Evolutionary conservation across 2,329 filamentous ascomycete genomes (phyloP), one percentile per base, ranked within the genome.

Genomic region (Fusarium palustre): DNA sequence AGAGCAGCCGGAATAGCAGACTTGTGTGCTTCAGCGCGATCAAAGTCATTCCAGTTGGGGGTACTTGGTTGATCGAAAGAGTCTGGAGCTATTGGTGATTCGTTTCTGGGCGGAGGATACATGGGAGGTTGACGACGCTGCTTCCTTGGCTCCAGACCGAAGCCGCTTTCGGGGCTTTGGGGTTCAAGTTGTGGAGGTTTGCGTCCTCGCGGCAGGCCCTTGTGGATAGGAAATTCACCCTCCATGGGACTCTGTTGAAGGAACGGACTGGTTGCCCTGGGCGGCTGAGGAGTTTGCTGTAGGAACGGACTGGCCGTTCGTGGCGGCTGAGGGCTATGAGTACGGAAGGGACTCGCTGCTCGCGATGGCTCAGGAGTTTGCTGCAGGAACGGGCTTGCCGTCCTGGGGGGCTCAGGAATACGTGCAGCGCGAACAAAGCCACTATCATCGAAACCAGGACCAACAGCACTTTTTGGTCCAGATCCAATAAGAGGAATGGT

Each of bases 1-100:
- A 81, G 76, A 18, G 79, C 79, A 16, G 78, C 71, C 0, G 78
- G 77, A 30, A 81, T 73, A 18, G 79, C 79, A 1, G 79, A 80
- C 33, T 71, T 71, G 48, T 79, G 77, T 2, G 74, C 72, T 25
- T 76, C 70, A 2, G 66, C 64, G 4, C 66, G 64, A 48, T 77
- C 75, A 41, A 79, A 74, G 45, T 74, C 68, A 18, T 70, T 68
- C 76, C 76, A 78, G 50, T 69, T 72, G 9, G 76, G 75, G 4
- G 50, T 74, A 55, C 60, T 55, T 15, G 62, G 61, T 36, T 56
- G 47, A 8, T 67, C 63, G 10, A 55, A 36, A 4, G 57, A 42
- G 12, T 66, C 56, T 3, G 57, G 28, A 0, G 55, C 36, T 3
- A 52, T 34, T 12, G 70, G 59, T 5, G 66, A 64, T 11, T 60